These are phyloP conservation scores for Colletotrichum kahawae DNA, from an alignment of 2,329 filamentous ascomycete species.

Conservation along the genomic window DNA sequence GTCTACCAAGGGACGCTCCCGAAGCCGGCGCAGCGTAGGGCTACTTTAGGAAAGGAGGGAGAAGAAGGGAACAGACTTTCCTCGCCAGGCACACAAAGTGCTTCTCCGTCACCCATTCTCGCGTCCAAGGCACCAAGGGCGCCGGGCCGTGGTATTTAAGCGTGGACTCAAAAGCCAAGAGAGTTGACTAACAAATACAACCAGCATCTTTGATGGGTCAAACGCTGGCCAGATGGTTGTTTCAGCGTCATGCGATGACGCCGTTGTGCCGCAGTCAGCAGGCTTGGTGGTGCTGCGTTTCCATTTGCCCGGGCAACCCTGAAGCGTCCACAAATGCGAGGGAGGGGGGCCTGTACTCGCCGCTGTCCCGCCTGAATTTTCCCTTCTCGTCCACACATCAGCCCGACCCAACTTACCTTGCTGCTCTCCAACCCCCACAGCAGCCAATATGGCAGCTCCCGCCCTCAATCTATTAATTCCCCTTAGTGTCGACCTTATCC, in stretches of 20 bases:
- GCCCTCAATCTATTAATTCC: not conserved
- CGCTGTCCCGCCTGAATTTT: not conserved
- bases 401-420: not conserved
- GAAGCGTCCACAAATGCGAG: not conserved
- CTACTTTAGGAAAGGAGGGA: not conserved
- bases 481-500: not conserved
- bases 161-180: not conserved
- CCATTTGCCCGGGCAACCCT: not conserved
- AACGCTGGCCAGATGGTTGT: constrained; percentile 16
- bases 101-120: not conserved
- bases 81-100: too few relatives aligned
- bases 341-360: not conserved
- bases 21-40: not conserved
- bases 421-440: not conserved
- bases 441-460: constrained; percentile 10
- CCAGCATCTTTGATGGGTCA: constrained; percentile 6
- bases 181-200: not conserved
- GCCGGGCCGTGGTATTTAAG: not conserved
- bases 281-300: constrained; percentile 3
- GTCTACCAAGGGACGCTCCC: not conserved
- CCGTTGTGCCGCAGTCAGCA: not conserved
- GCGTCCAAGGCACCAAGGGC: not conserved
- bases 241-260: constrained; percentile 19
- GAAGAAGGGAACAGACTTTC: not conserved
- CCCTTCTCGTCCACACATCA: not conserved